Conservation (phyloP, 2,329 filamentous ascomycete genomes). For the Venturia nashicola region DNA sequence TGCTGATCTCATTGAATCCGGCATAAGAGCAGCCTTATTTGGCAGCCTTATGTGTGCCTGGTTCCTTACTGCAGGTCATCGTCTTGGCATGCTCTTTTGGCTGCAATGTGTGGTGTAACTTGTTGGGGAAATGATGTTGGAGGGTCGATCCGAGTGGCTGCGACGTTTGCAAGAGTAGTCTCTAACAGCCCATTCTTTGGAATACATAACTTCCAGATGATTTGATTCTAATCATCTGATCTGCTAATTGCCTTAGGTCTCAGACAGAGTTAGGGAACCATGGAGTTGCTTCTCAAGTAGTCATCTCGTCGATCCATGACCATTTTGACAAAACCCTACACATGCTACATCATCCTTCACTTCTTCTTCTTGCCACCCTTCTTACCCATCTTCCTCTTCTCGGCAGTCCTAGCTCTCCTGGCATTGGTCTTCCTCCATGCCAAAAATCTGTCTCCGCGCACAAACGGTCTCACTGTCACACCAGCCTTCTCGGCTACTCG, state of each 20-base stretch:
- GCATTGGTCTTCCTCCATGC: constrained; percentile 51
- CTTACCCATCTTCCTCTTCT: constrained; percentile 41
- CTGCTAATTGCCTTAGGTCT: no score
- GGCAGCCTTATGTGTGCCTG: not conserved
- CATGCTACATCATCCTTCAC: not conserved
- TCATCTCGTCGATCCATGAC: not conserved
- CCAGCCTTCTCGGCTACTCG: constrained; percentile 48
- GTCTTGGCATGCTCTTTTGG: not conserved
- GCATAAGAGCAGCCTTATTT: no score
- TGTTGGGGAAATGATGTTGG: not conserved
- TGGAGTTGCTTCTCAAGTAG: no score
- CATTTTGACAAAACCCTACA: not conserved
- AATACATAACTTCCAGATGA: no score
- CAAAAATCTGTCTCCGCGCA: constrained; percentile 47
- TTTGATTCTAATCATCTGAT: no score
- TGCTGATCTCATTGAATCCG: not conserved
- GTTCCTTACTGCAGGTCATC: not conserved
- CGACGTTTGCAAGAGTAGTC: no score
- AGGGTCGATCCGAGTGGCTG: not conserved
- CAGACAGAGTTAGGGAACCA: no score
- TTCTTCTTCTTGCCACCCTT: constrained; percentile 10
- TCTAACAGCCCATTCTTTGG: no score
- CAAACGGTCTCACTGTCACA: constrained; percentile 42
- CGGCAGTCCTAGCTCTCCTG: constrained; percentile 38
- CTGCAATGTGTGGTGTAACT: not conserved